Conservation (phyloP, 2,329 filamentous ascomycete species). For the Fusarium scirpi region DNA sequence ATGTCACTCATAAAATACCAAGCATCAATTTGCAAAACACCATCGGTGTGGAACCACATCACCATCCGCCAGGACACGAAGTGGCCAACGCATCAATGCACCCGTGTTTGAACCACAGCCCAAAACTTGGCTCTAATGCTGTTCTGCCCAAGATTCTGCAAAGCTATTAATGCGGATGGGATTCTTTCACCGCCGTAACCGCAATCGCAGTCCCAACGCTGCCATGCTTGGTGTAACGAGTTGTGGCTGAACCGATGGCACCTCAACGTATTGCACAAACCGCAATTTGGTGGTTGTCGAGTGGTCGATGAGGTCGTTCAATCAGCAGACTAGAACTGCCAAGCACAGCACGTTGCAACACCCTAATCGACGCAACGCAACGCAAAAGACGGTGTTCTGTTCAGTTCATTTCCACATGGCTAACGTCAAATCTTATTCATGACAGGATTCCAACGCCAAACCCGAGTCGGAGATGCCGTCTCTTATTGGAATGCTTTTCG, state of each 20-base stretch:
- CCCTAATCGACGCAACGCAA: slow-evolving; percentile 1
- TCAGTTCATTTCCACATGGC: slow-evolving; percentile 29
- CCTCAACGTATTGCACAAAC: slow-evolving; percentile 1
- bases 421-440: slow-evolving; percentile 27
- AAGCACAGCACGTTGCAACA: neutral
- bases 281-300: neutral
- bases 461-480: slow-evolving; percentile 31
- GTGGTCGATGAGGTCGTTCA: slow-evolving; percentile 6
- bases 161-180: slow-evolving; percentile 33
- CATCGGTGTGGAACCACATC: slow-evolving; percentile 38
- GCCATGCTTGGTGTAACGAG: slow-evolving; percentile 13
- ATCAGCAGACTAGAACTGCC: slow-evolving; percentile 3
- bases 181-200: slow-evolving; percentile 36
- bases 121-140: slow-evolving; percentile 39
- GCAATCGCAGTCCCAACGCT: slow-evolving; percentile 23
- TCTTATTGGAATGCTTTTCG: slow-evolving; percentile 33
- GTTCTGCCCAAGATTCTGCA: slow-evolving; percentile 37
- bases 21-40: slow-evolving; percentile 30
- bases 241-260: slow-evolving; percentile 28
- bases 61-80: slow-evolving; percentile 32
- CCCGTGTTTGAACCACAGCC: slow-evolving; percentile 24
- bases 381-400: slow-evolving; percentile 2
- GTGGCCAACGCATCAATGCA: slow-evolving; percentile 43
- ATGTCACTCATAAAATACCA: slow-evolving; percentile 28
- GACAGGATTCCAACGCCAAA: slow-evolving; percentile 24